Conservation (phyloP, 2,329 filamentous ascomycete species). For the Alternaria infectoria region DNA sequence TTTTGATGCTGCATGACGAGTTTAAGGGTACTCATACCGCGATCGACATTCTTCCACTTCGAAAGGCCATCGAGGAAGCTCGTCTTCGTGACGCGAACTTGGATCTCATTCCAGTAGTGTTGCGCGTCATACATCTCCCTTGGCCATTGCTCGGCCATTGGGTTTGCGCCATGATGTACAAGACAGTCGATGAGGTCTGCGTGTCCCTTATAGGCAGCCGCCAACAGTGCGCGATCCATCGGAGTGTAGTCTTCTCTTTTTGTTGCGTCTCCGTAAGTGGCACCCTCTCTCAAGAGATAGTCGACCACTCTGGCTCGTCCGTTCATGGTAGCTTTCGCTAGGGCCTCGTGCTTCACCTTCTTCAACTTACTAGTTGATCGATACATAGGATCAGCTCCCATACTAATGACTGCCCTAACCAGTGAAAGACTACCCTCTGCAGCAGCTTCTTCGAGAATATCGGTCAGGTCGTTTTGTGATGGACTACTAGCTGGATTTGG, state of each 20-base stretch:
- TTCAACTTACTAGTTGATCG: conserved; percentile 16
- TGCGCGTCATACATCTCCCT: conserved; percentile 23
- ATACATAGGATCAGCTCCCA: conserved; percentile 16
- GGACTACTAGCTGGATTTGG: not conserved
- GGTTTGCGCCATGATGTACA: conserved; percentile 23
- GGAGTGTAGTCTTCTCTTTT: conserved; percentile 16
- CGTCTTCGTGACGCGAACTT: conserved; percentile 21
- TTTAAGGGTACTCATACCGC: conserved; percentile 19
- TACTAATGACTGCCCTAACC: conserved; percentile 15
- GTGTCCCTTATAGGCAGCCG: conserved; percentile 23
- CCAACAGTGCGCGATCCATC: conserved; percentile 18
- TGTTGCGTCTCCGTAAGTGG: conserved; percentile 20
- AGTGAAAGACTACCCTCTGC: conserved; percentile 20
- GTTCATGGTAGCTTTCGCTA: conserved; percentile 20
- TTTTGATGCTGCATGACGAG: conserved; percentile 21
- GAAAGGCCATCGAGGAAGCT: conserved; percentile 26
- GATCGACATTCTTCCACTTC: conserved; percentile 21
- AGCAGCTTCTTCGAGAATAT: conserved; percentile 22
- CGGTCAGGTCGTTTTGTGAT: conserved; percentile 11
- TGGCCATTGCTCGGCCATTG: conserved; percentile 27
- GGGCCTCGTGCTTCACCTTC: conserved; percentile 23
- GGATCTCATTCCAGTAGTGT: conserved; percentile 23
- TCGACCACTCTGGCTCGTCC: conserved; percentile 22
- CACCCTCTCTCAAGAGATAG: conserved; percentile 20
- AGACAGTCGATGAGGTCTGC: conserved; percentile 20